These are phyloP conservation scores for Paraconiothyrium sp. DNA, from an alignment of 2,329 filamentous ascomycete genomes.

Conservation along the genomic window DNA sequence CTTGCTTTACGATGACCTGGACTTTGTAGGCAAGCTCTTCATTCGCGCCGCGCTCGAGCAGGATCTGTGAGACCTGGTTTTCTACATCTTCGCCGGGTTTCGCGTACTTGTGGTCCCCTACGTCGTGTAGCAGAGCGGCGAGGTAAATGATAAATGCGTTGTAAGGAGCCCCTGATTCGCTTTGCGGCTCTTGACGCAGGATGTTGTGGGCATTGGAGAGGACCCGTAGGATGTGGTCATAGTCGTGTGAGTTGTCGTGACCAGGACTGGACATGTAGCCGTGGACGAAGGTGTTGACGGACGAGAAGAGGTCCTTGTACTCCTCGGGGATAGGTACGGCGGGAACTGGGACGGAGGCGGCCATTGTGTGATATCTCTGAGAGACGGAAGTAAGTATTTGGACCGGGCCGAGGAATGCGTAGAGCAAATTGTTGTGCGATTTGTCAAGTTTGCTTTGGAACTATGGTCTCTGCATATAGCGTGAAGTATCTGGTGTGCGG, in stretches of 20 bases:
- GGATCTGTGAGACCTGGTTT: conserved; percentile 64
- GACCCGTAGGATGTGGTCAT: conserved; percentile 83
- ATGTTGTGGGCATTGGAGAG: conserved; percentile 75
- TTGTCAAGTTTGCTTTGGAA: neutral
- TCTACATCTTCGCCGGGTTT: conserved; percentile 64
- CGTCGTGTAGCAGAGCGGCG: conserved; percentile 75
- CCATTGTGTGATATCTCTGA: conserved; percentile 23
- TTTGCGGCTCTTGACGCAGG: conserved; percentile 59
- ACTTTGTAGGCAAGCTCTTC: conserved; percentile 70
- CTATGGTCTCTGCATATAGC: neutral
- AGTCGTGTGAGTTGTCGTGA: conserved; percentile 85
- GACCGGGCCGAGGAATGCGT: neutral
- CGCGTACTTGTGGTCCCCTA: conserved; percentile 84
- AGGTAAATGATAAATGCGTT: conserved; percentile 71
- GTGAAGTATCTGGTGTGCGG: neutral
- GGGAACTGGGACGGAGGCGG: conserved; percentile 30
- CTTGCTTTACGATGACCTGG: conserved; percentile 76
- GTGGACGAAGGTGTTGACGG: conserved; percentile 44
- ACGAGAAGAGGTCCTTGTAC: conserved; percentile 36
- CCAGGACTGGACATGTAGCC: conserved; percentile 47
- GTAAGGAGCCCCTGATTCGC: conserved; percentile 47
- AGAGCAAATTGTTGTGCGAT: neutral
- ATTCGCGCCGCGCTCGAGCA: conserved; percentile 66
- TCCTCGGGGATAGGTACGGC: conserved; percentile 34
- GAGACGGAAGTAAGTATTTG: neutral